Percentiles rank a stretch among this genome's conserved stretches.
phyloP scores from a whole-genome alignment of 352 stramenopile species.

The Phytophthora brassicae region DNA sequence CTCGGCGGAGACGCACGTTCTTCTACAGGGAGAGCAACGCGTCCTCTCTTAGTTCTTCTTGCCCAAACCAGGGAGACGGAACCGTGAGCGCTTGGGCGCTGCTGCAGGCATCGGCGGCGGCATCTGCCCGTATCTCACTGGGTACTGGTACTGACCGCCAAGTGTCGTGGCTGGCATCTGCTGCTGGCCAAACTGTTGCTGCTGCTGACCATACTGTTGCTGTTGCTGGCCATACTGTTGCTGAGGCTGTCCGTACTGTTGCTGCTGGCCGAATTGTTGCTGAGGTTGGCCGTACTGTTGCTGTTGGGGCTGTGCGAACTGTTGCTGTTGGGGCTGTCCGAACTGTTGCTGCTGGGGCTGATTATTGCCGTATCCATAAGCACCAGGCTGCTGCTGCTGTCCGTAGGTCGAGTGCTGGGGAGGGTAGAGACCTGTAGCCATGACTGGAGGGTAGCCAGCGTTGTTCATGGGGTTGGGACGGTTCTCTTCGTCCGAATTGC shows the following conservation, averaged over 20 bases:
- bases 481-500: constrained; percentile 72
- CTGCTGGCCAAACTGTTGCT: constrained; percentile 32
- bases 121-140: constrained; percentile 25
- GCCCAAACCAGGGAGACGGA: constrained; percentile 63
- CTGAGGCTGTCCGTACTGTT: constrained; percentile 34
- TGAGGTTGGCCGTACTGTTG: constrained; percentile 24
- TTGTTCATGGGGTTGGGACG: constrained; percentile 31
- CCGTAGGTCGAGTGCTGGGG: constrained; percentile 56
- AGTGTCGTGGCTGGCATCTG: not conserved
- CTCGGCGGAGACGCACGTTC: constrained; percentile 18
- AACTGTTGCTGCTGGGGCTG: constrained; percentile 26
- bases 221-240: constrained; percentile 21
- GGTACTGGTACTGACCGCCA: constrained; percentile 5
- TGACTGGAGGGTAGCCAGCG: constrained; percentile 42
- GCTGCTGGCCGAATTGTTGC: constrained; percentile 31
- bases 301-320: too few relatives aligned
- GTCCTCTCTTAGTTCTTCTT: constrained; percentile 76
- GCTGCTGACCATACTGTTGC: constrained; percentile 17
- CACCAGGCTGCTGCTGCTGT: constrained; percentile 28
- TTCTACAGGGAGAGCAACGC: constrained; percentile 12
- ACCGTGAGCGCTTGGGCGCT: constrained; percentile 67
- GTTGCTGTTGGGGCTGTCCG: constrained; percentile 14
- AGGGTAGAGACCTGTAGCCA: constrained; percentile 54
- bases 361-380: constrained; percentile 27
- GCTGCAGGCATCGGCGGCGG: constrained; percentile 54